Evolutionary conservation across 768 basidiomycete species (phyloP), one percentile per base, ranked within the genome.

Genomic region (Sarcodon aspratus): DNA sequence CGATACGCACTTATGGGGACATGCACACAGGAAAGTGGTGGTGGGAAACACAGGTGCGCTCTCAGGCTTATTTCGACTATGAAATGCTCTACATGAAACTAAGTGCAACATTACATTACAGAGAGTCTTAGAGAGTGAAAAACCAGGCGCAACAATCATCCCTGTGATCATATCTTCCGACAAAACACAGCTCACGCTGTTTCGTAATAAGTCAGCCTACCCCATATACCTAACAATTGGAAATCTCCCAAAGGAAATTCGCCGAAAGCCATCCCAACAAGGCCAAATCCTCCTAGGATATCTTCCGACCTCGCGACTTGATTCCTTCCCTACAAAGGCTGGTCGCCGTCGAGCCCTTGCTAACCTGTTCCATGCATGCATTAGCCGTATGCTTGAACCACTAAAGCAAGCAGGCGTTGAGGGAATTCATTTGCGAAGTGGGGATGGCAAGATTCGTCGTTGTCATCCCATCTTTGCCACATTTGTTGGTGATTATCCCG

Each of bases 21-120:
- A 67, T 75, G 65, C 61, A 73, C 38, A 75, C 71, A 0, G 72
- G 69, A 0, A 63, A 66, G 43, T 78, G 75, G 75, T 76, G 74
- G 75, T 76, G 74, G 73, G 44, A 44, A 9, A 68, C 63, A 1
- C 75, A 76, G 62, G 74, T 74, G 51, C 27, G 65, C n/a, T n/a
- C 38, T 12, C n/a, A n/a, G n/a, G n/a, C n/a, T n/a, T 42, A 34
- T 42, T n/a, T 42, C 6, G 43, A 8, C 1, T 17, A 46, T 48
- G 34, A 37, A 36, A 8, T 12, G 11, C 6, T 34, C n/a, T n/a
- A n/a, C n/a, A 17, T 1, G 38, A 13, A 37, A 27, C n/a, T 9
- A 9, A n/a, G 4, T 44, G 31, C 31, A 34, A 7, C 21, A n/a
- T n/a, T n/a, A n/a, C n/a, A n/a, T n/a, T n/a, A n/a, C 40, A 59